Evolutionary conservation across 2,329 filamentous ascomycete genomes (phyloP), one percentile per base, ranked within the genome.

Genomic region (Talaromyces albobiverticillius): DNA sequence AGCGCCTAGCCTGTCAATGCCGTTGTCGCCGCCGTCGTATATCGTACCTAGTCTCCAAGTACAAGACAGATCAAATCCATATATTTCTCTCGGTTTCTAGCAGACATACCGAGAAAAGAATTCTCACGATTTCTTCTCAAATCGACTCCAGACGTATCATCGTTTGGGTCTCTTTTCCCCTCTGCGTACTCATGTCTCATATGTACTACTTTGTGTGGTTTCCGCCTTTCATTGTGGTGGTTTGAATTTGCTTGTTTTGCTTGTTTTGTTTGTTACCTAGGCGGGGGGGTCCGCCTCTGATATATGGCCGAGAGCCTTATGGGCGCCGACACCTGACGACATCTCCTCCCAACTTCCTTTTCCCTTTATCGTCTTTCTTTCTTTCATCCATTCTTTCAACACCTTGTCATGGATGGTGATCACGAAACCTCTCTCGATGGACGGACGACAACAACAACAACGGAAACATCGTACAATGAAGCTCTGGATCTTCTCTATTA

Each of bases 171-270:
- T 8, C 14, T 20, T n/a, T 45, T 29, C 26, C 11, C 16, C 16
- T 5, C 14, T 25, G 41, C 2, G 3, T 45, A 29, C 46, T 34
- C 48, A 55, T 55, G 52, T 54, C 52, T 46, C 53, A 55, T 47
- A 34, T 46, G 42, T 55, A 55, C 47, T 55, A 55, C 29, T 55
- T 55, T 51, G 34, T 55, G 14, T 55, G 53, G 53, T 55, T 55
- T 38, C 53, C 53, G 38, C 53, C 53, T 13, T 55, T 55, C 43
- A 43, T 51, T 51, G 41, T 55, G 25, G 25, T 25, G 34, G 43
- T 20, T 34, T 55, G 47, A 55, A 29, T 13, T 43, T 34, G 29
- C 7, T 34, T 34, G 29, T 14, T 16, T n/a, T 40, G 26, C 10
- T 29, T 29, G 26, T 29, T 29, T 29, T 29, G 26, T 29, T 29